Conservation (phyloP, 2,329 filamentous ascomycete genomes). For the Chalaropsis thielavioides region DNA sequence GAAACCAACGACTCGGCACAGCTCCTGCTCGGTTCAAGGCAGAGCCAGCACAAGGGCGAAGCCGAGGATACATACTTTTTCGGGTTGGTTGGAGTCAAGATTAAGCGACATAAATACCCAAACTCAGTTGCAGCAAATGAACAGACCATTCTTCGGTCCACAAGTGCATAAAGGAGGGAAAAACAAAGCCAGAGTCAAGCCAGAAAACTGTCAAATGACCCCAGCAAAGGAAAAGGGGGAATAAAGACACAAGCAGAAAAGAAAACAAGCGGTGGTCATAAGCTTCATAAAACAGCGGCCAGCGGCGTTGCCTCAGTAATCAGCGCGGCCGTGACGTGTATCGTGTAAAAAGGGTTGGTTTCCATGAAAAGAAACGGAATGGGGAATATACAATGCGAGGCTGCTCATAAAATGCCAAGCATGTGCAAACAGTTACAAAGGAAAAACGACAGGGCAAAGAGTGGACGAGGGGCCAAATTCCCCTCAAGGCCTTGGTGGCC, state of each 20-base stretch:
- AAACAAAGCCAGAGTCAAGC: neutral
- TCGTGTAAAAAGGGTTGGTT: neutral
- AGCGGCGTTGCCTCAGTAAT: neutral
- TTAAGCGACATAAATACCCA: neutral
- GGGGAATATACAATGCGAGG: neutral
- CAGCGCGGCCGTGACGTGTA: neutral
- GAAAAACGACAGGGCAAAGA: neutral
- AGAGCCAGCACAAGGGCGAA: neutral
- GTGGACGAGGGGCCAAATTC: neutral
- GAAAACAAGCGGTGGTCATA: conserved; percentile 16
- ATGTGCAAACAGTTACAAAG: neutral
- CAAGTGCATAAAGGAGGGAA: neutral
- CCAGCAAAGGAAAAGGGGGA: conserved; percentile 3
- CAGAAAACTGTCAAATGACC: neutral
- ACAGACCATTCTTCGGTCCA: no score
- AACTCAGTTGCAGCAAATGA: neutral
- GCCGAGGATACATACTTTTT: neutral
- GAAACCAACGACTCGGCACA: neutral
- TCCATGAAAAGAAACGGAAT: neutral
- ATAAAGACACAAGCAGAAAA: conserved; percentile 12
- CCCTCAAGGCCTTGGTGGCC: neutral
- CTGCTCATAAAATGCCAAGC: neutral
- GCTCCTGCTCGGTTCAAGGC: no score
- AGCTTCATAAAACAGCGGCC: conserved; percentile 4
- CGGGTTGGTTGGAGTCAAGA: neutral